Evolutionary conservation across 805 yeast species (phyloP).

Genomic region (Ascoidea rubescens): DNA sequence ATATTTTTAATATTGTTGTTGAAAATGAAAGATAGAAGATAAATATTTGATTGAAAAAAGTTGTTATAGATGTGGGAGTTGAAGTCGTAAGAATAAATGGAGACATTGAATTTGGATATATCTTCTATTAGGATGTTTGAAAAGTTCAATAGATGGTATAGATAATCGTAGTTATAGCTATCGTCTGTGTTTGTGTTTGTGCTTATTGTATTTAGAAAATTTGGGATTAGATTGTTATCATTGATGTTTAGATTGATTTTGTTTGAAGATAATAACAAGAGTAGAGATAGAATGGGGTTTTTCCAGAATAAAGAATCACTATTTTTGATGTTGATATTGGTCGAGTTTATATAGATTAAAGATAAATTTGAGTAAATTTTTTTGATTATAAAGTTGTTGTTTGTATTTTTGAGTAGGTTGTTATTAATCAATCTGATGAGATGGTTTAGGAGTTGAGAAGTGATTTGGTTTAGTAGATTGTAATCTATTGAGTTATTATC

Average conservation of each 20-base stretch:
- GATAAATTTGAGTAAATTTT: slow-evolving; percentile 46
- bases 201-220: neutral
- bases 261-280: slow-evolving; percentile 10
- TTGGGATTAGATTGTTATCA: slow-evolving; percentile 5
- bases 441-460: slow-evolving; percentile 10
- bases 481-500: neutral
- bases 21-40: neutral
- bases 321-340: too few species aligned
- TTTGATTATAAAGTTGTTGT: slow-evolving; percentile 29
- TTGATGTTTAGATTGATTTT: slow-evolving; percentile 2
- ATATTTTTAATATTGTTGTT: slow-evolving; percentile 1
- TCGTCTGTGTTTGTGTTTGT: neutral
- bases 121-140: slow-evolving; percentile 41
- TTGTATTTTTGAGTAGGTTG: slow-evolving; percentile 2
- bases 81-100: slow-evolving; percentile 7
- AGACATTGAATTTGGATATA: slow-evolving; percentile 18
- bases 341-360: slow-evolving; percentile 21
- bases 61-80: slow-evolving; percentile 1
- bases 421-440: slow-evolving; percentile 6
- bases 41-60: neutral
- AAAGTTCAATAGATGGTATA: slow-evolving; percentile 17
- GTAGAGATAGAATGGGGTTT: slow-evolving; percentile 23
- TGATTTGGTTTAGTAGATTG: slow-evolving; percentile 6
- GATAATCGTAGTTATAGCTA: slow-evolving; percentile 2
- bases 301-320: slow-evolving; percentile 24